Evolutionary conservation across 805 yeast species (phyloP), one percentile per base, ranked within the genome.

Genomic region (Myxozyma neotropica): DNA sequence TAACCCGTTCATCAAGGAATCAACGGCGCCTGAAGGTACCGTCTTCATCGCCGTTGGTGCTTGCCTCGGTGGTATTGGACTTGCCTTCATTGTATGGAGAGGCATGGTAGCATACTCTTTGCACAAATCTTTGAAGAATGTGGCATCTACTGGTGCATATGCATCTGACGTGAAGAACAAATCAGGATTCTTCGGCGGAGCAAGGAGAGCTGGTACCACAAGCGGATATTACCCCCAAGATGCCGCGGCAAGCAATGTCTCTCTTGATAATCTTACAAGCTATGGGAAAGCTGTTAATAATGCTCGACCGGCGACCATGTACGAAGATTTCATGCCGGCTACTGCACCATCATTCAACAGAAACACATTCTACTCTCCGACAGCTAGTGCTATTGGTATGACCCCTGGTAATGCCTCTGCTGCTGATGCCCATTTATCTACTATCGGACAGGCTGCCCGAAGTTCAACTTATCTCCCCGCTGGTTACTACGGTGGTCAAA

Each of bases 31-130:
- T 0, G 79, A 82, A 48, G 96, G 96, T 1, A 87, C 94, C 0
- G 91, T 90, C 1, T 89, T 89, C 73, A 89, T 90, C 53, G 87
- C 88, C 0, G 87, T 89, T 44, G 96, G 95, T 1, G 77, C 86
- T 10, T 77, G 85, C 39, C 83, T 85, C 3, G 88, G 85, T 0
- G 84, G 83, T 39, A 74, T 87, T 3, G 72, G 85, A 21, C 62
- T 85, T 2, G 78, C 78, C 0, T 77, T 86, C 40, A 64, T 81
- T 10, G 64, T 78, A 13, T 85, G 86, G 81, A 82, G 86, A 65
- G 67, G 80, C 23, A 71, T 81, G 24, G 75, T 78, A 43, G 80
- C 82, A 13, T 62, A 79, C 33, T 68, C 74, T 13, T 83, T 89
- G 4, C 80, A 80, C 27, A 76, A 81, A 59, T 70, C 79, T 44